Evolutionary conservation across 1,139 yeast species (phyloP).

Genomic region (Suhomyces chickasaworum): DNA sequence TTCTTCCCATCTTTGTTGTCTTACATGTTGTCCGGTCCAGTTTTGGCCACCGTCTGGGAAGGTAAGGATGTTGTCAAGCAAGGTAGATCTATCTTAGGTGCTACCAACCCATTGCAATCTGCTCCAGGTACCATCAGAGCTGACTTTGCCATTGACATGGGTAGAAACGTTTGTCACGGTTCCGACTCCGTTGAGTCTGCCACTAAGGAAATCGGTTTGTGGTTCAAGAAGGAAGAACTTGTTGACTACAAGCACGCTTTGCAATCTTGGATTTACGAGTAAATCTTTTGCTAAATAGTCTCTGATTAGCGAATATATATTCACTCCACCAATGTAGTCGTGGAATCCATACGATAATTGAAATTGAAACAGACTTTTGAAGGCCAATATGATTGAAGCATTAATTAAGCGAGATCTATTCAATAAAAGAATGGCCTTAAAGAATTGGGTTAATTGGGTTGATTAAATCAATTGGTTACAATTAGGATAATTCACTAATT

Average conservation of each 20-base stretch:
- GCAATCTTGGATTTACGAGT: constrained; percentile 93
- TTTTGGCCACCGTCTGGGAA: constrained; percentile 99
- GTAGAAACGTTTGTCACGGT: constrained; percentile 99
- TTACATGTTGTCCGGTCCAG: constrained; percentile 98
- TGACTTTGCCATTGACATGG: constrained; percentile 93
- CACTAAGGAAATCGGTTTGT: constrained; percentile 89
- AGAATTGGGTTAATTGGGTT: too few species aligned
- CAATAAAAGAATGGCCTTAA: too few species aligned
- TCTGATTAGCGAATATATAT: constrained; percentile 1
- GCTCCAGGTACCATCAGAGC: constrained; percentile 99
- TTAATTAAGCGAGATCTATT: too few species aligned
- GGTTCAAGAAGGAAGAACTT: constrained; percentile 99
- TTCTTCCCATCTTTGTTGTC: constrained; percentile 95
- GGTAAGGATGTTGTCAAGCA: constrained; percentile 99
- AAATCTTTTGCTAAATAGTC: constrained; percentile 25
- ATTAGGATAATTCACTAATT: too few species aligned
- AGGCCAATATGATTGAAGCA: too few species aligned
- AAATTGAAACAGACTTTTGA: too few species aligned
- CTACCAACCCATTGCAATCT: constrained; percentile 96
- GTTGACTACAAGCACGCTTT: constrained; percentile 87
- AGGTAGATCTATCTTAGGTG: constrained; percentile 97
- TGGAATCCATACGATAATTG: too few species aligned
- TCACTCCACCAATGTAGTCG: too few species aligned
- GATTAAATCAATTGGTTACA: too few species aligned
- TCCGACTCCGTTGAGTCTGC: constrained; percentile 99